Base-by-base conservation (phyloP, 352 stramenopile genomes). In the Aphanomyces stellatus region DNA sequence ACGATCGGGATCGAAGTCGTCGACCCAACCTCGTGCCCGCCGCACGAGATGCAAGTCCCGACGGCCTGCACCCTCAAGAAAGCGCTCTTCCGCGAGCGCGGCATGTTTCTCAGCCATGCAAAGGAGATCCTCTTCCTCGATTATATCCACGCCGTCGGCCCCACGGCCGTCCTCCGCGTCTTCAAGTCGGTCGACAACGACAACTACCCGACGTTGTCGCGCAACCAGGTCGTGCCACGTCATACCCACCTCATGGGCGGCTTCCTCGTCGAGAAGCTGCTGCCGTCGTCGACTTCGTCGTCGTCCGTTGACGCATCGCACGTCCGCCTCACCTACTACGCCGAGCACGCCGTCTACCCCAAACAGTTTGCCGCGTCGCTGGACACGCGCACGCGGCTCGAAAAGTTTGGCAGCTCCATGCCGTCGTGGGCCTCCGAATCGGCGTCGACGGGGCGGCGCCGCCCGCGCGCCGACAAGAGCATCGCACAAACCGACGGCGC, bases 121-220 rank as follows among this genome's bases (percentile, higher is more conserved):
- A 67, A 67, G 27, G 60, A 67, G 33, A 25, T 67, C 24, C 34
- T 67, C 19, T 57, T 67, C 35, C 41, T 67, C 28, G 60, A 67
- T 41, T 41, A 67, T 41, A 37, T 67, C n/a, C 37, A 67, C 24
- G 22, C 60, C 19, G 24, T 67, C n/a, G 31, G 19, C 1, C n/a
- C 60, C n/a, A 67, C 60, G 24, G 28, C 60, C 15, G 22, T 67
- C 6, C 13, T 49, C 17, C 28, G 60, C 7, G 41, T 67, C 4
- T 67, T 49, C 49, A 67, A 67, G 40, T 67, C 60, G 1, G 27
- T 67, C 43, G 60, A 67, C 60, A 59, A 35, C 33, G 46, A 41
- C 13, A 67, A 51, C 46, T 51, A 67, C 49, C 60, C 49, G 3
- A 67, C 60, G 2, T 22, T 42, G 10, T 43, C 19, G 17, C 28